Evolutionary conservation across 2,329 filamentous ascomycete species (phyloP), one percentile per base, ranked within the genome.

Genomic region (Whalleya microplaca): DNA sequence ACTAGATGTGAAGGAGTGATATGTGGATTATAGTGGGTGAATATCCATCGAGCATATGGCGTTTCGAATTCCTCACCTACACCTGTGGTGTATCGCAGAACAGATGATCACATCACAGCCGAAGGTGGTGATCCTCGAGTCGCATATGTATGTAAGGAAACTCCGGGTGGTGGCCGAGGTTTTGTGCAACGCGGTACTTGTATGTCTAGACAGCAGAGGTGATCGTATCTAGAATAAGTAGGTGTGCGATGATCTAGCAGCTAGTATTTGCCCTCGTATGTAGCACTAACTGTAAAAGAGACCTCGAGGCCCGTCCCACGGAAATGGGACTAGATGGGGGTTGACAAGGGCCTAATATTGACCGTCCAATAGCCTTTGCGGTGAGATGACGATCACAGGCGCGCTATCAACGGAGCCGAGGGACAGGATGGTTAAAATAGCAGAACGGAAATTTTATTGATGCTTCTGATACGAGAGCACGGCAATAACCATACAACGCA

Each of bases 151-250:
- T 52, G 55, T 46, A 49, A 62, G 62, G 57, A 49, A 62, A 64
- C 46, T 61, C 56, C 59, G 56, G 61, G 55, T 53, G 59, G 56
- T 59, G 58, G 49, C 61, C 61, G 61, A 59, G 52, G 16, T 48
- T 29, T 60, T 46, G 63, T 67, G 56, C 56, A 53, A 65, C 63
- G 62, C 55, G 56, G 62, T 61, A 66, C 61, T 60, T 61, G 58
- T 59, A 63, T 58, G 62, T 61, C 55, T 58, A 51, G 58, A 63
- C 53, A 47, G 49, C 40, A 20, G 58, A 66, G 60, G 59, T 41
- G 68, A 69, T 67, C 64, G 64, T 67, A 58, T 48, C 58, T 64
- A 48, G 55, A 69, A 66, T 57, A 51, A 64, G 69, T 60, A 67
- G 65, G 66, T 57, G 56, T 41, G 55, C 19, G 65, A 61, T 56